These are phyloP conservation scores for Amorphotheca resinae DNA, from an alignment of 495 filamentous ascomycete genomes.

Conservation along the genomic window DNA sequence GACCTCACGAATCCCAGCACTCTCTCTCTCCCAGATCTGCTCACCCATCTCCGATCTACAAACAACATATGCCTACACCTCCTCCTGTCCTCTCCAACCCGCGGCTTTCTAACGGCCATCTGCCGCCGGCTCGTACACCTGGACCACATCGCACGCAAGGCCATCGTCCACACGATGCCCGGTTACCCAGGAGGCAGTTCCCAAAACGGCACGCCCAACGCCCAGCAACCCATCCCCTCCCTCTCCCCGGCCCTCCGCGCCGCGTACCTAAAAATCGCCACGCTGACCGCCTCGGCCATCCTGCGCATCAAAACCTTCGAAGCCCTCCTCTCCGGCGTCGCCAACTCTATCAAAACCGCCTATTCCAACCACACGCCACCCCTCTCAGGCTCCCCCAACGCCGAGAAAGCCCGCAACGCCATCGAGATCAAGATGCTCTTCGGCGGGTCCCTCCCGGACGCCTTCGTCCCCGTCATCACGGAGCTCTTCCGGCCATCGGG, in stretches of 20 bases:
- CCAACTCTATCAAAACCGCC: constrained; percentile 31
- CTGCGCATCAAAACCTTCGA: constrained; percentile 38
- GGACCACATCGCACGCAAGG: constrained; percentile 25
- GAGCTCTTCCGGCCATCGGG: constrained; percentile 31
- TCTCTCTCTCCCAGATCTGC: constrained; percentile 35
- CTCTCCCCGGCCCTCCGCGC: constrained; percentile 30
- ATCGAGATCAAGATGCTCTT: constrained; percentile 38
- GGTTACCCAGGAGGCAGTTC: neutral
- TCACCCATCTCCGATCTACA: constrained; percentile 29
- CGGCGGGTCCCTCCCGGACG: constrained; percentile 29
- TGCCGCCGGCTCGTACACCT: constrained; percentile 48
- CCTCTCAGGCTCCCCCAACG: constrained; percentile 3
- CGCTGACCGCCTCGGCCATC: constrained; percentile 28
- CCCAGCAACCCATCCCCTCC: constrained; percentile 23
- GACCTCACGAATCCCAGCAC: constrained; percentile 30
- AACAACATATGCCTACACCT: constrained; percentile 51
- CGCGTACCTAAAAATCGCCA: constrained; percentile 36
- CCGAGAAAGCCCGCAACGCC: constrained; percentile 15
- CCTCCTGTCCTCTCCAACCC: constrained; percentile 59
- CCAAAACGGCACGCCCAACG: constrained; percentile 24
- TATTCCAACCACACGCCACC: constrained; percentile 30
- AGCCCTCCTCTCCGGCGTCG: constrained; percentile 30
- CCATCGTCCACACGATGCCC: constrained; percentile 9
- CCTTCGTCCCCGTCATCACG: constrained; percentile 34
- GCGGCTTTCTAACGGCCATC: constrained; percentile 54